Percentiles rank a stretch among this genome's conserved stretches.
These are phyloP conservation scores for Pestalotiopsis sp. DNA, from an alignment of 2,329 filamentous ascomycete genomes.

Conservation along the genomic window DNA sequence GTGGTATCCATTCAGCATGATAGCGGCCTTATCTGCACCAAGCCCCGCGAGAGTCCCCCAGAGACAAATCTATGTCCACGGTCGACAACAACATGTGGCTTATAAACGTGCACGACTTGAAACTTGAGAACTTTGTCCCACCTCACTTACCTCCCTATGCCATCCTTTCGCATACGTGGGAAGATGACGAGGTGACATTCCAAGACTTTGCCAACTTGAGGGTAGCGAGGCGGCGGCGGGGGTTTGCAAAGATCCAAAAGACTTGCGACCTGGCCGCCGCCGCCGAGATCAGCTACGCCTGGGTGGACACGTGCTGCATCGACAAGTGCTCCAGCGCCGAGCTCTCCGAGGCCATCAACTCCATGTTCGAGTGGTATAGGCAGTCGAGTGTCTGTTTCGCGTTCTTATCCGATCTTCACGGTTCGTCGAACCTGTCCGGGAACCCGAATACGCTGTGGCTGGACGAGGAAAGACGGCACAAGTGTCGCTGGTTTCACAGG, in stretches of 20 bases:
- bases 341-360: background rate
- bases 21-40: background rate
- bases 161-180: conserved; percentile 10
- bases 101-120: background rate
- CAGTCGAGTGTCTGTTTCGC: background rate
- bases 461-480: background rate
- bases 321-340: conserved; percentile 24
- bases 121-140: background rate
- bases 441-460: background rate
- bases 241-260: conserved; percentile 7
- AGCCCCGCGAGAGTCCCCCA: background rate
- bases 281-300: conserved; percentile 5
- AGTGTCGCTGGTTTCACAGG: background rate
- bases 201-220: background rate
- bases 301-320: conserved; percentile 11
- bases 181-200: conserved; percentile 8
- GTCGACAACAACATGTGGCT: background rate
- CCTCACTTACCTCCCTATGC: background rate
- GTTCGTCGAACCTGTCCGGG: background rate
- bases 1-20: background rate
- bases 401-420: background rate
- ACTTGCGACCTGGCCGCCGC: conserved; percentile 6
- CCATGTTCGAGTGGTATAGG: background rate
- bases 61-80: background rate
- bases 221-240: background rate